Base-by-base conservation (phyloP, 164 flowering plant species). In the Stephania yunnanensis region DNA sequence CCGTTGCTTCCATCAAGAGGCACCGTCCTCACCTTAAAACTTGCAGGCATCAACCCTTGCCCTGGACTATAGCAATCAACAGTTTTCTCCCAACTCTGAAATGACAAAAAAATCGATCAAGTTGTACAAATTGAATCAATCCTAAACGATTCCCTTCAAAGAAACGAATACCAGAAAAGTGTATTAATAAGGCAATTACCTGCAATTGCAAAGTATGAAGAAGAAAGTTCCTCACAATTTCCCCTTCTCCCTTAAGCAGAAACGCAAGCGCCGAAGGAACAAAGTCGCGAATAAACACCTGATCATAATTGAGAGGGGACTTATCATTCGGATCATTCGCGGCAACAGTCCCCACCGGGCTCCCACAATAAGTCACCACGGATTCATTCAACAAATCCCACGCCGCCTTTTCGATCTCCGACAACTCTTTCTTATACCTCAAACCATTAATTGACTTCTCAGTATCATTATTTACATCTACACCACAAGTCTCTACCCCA, bases 211-310 rank as follows among this genome's bases (percentile, higher is more conserved):
- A 86, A 1, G 96, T 95, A 74, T 95, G 98, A 70, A 93, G 96
- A 50, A 95, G 90, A 71, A 95, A 93, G 68, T 95, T 93, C 86
- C 84, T 85, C 36, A 95, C 98, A 64, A 95, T 93, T 77, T 93
- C 99, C 15, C 89, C 87, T 73, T 95, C 99, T 55, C 99, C 98
- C 76, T 85, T 93, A 20, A 95, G 94, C 90, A 92, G 77, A 80
- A 93, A 95, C 1, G 99, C 98, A 45, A 95, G 89, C 17, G 95
- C 99, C 0, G 99, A 91, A 0, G 99, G 99, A n/a, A 95, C 90
- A 74, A 95, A 95, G 81, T 95, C 99, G 10, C 98, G 88, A 65
- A 95, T 91, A 58, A 95, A 95, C 31, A 95, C 97, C 81, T 95
- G 99, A 81, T 95, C 99, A 74, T 95, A 93, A 81, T 95, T 95